Conservation (phyloP, 495 filamentous ascomycete species). For the Pyronema domesticum region DNA sequence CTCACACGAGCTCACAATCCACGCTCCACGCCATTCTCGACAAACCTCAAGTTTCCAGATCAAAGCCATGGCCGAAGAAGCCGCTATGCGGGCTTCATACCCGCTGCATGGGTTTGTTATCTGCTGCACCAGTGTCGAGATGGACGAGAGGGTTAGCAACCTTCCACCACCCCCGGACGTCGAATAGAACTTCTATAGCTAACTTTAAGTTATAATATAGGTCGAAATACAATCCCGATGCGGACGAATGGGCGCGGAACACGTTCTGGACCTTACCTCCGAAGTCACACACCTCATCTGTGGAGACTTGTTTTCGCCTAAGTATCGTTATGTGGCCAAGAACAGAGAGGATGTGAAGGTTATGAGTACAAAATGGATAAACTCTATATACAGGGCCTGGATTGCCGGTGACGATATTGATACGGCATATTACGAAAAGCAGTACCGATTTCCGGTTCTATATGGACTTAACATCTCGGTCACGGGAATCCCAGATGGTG, state of each 20-base stretch:
- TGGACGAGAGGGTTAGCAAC: not conserved
- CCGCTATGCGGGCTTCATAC: constrained; percentile 26
- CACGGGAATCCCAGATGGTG: constrained; percentile 77
- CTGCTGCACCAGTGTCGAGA: constrained; percentile 68
- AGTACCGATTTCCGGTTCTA: constrained; percentile 45
- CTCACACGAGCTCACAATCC: too few species aligned
- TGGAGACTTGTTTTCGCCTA: constrained; percentile 68
- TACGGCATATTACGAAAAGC: constrained; percentile 43
- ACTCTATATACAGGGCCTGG: constrained; percentile 68
- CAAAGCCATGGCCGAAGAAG: constrained; percentile 17
- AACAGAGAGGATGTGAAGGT: constrained; percentile 70
- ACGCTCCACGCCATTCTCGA: too few species aligned
- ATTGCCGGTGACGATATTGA: constrained; percentile 64
- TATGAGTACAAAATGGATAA: constrained; percentile 62
- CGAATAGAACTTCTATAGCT: not conserved
- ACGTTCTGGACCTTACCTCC: constrained; percentile 80
- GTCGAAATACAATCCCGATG: not conserved
- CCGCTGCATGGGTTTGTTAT: constrained; percentile 69
- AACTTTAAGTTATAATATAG: not conserved
- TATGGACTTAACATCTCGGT: constrained; percentile 56
- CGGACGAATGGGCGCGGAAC: constrained; percentile 54
- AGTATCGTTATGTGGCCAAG: constrained; percentile 88
- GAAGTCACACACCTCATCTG: constrained; percentile 92
- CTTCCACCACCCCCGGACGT: not conserved
- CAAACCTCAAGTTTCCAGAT: too few species aligned